These are phyloP conservation scores for Coemansia umbellata DNA, from an alignment of 192 early-diverging fungal species.

Conservation along the genomic window DNA sequence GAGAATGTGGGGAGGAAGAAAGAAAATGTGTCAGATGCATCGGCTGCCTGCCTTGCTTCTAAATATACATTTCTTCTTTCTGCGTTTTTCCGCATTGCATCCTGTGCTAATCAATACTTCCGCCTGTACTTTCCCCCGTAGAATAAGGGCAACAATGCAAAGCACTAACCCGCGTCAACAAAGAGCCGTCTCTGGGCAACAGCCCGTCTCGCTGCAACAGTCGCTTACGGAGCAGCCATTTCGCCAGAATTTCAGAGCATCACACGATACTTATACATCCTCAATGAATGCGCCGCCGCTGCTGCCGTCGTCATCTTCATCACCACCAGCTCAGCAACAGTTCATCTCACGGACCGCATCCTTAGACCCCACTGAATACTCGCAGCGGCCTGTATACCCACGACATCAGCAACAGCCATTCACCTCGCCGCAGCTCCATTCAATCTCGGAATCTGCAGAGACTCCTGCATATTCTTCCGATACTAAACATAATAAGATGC, in stretches of 20 bases:
- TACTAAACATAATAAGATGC: conserved; percentile 13
- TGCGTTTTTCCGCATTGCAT: not conserved
- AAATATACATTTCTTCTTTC: not conserved
- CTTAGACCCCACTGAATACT: not conserved
- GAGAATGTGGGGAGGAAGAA: not conserved
- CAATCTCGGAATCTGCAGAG: conserved; percentile 20
- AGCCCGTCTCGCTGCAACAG: not conserved
- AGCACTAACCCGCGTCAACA: conserved; percentile 13
- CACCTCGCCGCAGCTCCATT: conserved; percentile 8
- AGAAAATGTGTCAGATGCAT: not conserved
- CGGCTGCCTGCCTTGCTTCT: not conserved
- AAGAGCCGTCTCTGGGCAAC: not conserved
- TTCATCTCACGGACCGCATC: not conserved
- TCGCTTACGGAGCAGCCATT: too few species aligned
- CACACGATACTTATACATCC: not conserved
- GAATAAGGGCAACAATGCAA: conserved; percentile 22
- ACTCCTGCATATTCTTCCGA: not conserved
- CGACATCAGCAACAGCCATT: not conserved
- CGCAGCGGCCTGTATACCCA: not conserved
- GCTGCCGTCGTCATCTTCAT: too few species aligned
- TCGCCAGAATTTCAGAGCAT: too few species aligned
- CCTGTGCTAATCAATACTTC: not conserved
- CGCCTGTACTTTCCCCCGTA: not conserved
- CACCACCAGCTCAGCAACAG: conserved; percentile 3
- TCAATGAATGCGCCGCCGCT: not conserved